phyloP scores from a whole-genome alignment of 73 alveolate genomes.

The Paramecium tetraurelia region DNA sequence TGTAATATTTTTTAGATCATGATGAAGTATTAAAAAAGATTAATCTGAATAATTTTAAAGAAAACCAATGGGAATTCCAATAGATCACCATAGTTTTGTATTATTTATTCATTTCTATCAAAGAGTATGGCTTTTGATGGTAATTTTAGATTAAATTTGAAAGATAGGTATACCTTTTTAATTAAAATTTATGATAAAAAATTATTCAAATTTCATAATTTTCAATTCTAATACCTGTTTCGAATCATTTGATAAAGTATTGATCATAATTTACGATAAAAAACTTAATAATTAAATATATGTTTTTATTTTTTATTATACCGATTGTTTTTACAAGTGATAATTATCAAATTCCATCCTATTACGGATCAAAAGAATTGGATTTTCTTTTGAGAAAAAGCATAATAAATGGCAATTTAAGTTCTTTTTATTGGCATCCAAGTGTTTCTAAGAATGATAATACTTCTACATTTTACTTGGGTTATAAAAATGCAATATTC shows the following conservation, averaged over 20 bases:
- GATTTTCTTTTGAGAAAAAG: neutral
- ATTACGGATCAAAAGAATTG: neutral
- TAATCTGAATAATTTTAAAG: neutral
- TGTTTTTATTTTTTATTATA: neutral
- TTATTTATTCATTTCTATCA: too few relatives aligned
- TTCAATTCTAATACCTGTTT: neutral
- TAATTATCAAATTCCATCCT: conserved; percentile 26
- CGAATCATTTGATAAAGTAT: neutral
- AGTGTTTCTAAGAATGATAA: neutral
- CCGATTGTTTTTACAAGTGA: neutral
- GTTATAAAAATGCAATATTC: neutral
- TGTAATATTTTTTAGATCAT: neutral
- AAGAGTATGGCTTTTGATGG: too few relatives aligned
- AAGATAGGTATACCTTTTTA: too few relatives aligned
- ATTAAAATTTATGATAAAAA: too few relatives aligned
- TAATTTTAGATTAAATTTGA: too few relatives aligned
- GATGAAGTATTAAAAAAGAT: neutral
- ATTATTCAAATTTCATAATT: neutral
- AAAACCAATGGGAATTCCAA: neutral
- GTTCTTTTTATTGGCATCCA: conserved; percentile 38
- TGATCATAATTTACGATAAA: neutral
- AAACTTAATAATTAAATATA: neutral
- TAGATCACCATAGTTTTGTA: too few relatives aligned
- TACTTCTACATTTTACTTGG: neutral
- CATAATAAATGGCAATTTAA: conserved; percentile 17